Evolutionary conservation across 202 grass and related monocot species (phyloP), one percentile per base, ranked within the genome.

Genomic region (Setaria italica): DNA sequence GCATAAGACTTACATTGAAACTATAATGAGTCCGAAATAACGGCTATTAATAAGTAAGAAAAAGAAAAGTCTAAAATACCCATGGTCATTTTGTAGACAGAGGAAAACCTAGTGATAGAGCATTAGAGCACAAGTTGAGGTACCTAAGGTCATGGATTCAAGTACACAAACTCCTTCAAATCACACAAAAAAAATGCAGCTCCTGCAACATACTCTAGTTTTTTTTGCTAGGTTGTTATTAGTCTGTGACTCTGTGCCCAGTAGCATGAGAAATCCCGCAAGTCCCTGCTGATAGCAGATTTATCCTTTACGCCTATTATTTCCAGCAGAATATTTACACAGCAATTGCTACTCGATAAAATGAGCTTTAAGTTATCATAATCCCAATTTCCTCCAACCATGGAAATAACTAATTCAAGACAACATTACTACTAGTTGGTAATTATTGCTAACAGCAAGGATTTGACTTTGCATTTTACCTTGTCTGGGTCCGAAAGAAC

Each of bases 401-500:
- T 74, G 35, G 17, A 74, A 14, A 49, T 59, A 60, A 51, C n/a
- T 57, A 55, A 71, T 33, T 66, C 81, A 62, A 59, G 63, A 33
- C 60, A 76, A 67, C 34, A 85, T 82, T 67, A 70, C 2, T 67
- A 45, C 9, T 41, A 87, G 30, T 79, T 13, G 0, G 64, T 65
- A 69, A 60, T 49, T 45, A 82, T 72, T 68, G 46, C 48, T 21
- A 19, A 19, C 46, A 68, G 71, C 47, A 76, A 55, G 72, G 41
- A 30, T 62, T 56, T 48, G 17, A 39, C 58, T 19, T 72, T 65
- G 47, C 72, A 76, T 70, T 78, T 89, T 91, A 99, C 94, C 94
- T 99, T 99, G 48, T 87, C 66, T 4, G 85, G 77, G 81, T 99
- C 94, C 58, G 94, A 97, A 83, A 99, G 97, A 85, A 99, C 85